phyloP scores from a whole-genome alignment of 345 rosid species.

The Moricandia arvensis region DNA sequence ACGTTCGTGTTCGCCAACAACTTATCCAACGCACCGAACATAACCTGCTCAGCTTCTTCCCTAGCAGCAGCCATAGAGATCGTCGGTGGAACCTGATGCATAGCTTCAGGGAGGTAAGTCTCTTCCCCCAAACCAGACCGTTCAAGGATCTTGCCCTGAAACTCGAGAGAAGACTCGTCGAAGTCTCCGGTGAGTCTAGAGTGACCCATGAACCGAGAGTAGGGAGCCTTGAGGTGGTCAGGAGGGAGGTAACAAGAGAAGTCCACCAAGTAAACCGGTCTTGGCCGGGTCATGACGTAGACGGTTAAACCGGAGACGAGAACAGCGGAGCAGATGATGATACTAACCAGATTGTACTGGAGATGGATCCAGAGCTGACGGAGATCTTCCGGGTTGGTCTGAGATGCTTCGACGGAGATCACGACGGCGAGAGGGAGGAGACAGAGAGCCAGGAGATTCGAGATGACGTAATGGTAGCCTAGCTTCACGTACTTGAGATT shows the following conservation, averaged over 20 bases:
- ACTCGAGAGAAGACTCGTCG: constrained; percentile 44
- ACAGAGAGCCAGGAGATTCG: constrained; percentile 41
- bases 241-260: constrained; percentile 47
- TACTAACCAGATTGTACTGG: constrained; percentile 43
- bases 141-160: constrained; percentile 50
- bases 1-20: constrained; percentile 41
- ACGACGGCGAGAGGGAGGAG: constrained; percentile 39
- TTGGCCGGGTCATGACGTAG: constrained; percentile 45
- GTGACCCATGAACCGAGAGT: constrained; percentile 41
- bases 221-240: constrained; percentile 29
- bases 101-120: constrained; percentile 46
- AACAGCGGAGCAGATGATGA: constrained; percentile 39
- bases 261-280: constrained; percentile 47
- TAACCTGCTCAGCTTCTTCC: constrained; percentile 51
- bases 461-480: constrained; percentile 48
- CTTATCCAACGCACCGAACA: constrained; percentile 52
- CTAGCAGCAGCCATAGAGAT: constrained; percentile 49
- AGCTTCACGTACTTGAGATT: constrained; percentile 52
- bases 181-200: constrained; percentile 42
- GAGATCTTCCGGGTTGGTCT: constrained; percentile 39
- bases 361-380: constrained; percentile 44
- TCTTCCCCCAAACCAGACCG: constrained; percentile 53
- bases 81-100: constrained; percentile 39
- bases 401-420: constrained; percentile 35
- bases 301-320: constrained; percentile 43